Evolutionary conservation across 2,329 filamentous ascomycete species (phyloP).

Genomic region (Phialocephala sp.): DNA sequence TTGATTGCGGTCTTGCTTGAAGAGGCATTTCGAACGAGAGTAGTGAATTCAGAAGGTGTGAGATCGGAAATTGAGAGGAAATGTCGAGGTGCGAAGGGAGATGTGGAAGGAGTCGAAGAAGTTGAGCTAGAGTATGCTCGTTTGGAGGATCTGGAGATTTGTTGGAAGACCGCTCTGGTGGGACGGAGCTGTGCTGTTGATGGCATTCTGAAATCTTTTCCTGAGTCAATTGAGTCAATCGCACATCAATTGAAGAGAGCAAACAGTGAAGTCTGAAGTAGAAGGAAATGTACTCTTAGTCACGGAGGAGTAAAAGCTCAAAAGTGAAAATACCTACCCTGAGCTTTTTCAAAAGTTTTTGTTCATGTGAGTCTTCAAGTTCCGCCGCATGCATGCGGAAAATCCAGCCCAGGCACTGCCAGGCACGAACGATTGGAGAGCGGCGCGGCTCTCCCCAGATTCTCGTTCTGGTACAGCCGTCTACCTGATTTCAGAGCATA

Average conservation of each 20-base stretch:
- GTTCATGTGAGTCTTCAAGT: slow-evolving; percentile 19
- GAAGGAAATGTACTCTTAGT: slow-evolving; percentile 13
- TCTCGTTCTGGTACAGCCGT: background rate
- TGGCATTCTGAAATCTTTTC: slow-evolving; percentile 18
- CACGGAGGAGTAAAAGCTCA: slow-evolving; percentile 3
- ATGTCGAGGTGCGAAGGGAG: slow-evolving; percentile 66
- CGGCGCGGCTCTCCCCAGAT: background rate
- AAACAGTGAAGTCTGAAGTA: background rate
- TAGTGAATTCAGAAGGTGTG: slow-evolving; percentile 76
- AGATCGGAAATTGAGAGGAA: slow-evolving; percentile 91
- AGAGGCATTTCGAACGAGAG: slow-evolving; percentile 82
- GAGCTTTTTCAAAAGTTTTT: slow-evolving; percentile 13
- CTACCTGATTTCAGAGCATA: background rate
- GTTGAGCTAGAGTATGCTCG: slow-evolving; percentile 28
- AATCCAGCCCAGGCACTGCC: slow-evolving; percentile 4
- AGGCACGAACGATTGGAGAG: background rate
- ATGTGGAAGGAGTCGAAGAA: slow-evolving; percentile 51
- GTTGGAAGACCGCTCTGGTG: slow-evolving; percentile 35
- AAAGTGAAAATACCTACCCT: slow-evolving; percentile 17
- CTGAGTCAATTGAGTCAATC: slow-evolving; percentile 27
- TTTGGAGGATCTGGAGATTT: slow-evolving; percentile 32
- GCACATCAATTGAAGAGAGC: slow-evolving; percentile 22
- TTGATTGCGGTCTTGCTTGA: slow-evolving; percentile 80
- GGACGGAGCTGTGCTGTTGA: slow-evolving; percentile 36
- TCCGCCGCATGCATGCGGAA: slow-evolving; percentile 12